phyloP scores from a whole-genome alignment of 1,284 basidiomycete genomes.

The Leccinum insolens region DNA sequence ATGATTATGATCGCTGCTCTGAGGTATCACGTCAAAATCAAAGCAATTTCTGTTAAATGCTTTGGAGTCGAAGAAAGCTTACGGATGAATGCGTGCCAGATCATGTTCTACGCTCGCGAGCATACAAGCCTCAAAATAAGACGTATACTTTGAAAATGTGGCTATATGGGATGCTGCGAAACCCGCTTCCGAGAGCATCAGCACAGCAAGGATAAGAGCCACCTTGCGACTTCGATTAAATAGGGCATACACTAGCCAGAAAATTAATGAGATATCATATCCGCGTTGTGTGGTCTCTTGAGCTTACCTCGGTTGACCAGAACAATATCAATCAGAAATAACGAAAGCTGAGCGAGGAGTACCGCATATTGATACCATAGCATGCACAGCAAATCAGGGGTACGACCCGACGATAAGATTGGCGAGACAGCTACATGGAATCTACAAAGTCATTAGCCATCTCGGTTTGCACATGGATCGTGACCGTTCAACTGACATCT shows the following conservation, averaged over 20 bases:
- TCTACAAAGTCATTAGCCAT: constrained; percentile 8
- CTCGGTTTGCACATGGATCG: background rate
- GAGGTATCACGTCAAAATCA: background rate
- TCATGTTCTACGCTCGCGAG: constrained; percentile 2
- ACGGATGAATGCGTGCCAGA: background rate
- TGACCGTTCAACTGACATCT: constrained; percentile 18
- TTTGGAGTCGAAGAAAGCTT: background rate
- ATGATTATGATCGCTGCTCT: constrained; percentile 8
- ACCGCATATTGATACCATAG: constrained; percentile 21
- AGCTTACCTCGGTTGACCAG: constrained; percentile 25
- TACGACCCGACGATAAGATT: constrained; percentile 16
- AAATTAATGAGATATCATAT: background rate
- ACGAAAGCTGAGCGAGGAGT: constrained; percentile 4
- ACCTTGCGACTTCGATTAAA: constrained; percentile 26
- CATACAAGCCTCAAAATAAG: constrained; percentile 18
- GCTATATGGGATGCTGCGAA: background rate
- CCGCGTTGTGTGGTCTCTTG: no score
- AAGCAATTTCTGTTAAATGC: background rate
- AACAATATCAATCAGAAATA: constrained; percentile 15
- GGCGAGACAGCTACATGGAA: constrained; percentile 13
- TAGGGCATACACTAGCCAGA: constrained; percentile 20
- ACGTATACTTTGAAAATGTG: background rate
- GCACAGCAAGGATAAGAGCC: constrained; percentile 7
- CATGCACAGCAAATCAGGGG: constrained; percentile 14
- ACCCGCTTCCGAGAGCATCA: constrained; percentile 17